These are phyloP conservation scores for Megacollybia marginata DNA, from an alignment of 768 basidiomycete genomes.

Conservation along the genomic window DNA sequence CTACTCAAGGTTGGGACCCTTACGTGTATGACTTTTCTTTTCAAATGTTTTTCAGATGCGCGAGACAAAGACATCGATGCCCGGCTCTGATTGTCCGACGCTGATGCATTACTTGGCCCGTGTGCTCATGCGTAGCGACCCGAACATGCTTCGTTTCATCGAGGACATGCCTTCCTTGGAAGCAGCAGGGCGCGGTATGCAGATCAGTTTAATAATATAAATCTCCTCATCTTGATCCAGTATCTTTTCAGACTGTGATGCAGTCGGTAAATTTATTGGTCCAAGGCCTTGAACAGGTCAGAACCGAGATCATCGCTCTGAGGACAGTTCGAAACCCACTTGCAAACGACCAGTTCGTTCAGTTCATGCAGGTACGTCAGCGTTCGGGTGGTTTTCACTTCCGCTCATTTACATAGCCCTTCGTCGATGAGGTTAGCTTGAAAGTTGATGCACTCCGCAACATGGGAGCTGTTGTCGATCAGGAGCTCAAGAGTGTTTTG, in stretches of 20 bases:
- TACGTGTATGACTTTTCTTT: conserved; percentile 2
- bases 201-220: background rate
- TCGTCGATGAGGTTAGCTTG: conserved; percentile 38
- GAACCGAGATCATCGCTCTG: conserved; percentile 44
- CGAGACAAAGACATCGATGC: conserved; percentile 73
- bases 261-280: conserved; percentile 54
- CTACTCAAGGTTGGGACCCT: conserved; percentile 58
- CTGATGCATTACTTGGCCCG: conserved; percentile 87
- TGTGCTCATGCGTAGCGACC: conserved; percentile 61
- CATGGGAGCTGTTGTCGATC: conserved; percentile 48
- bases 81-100: conserved; percentile 68
- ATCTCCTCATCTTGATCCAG: conserved; percentile 25
- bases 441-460: conserved; percentile 60
- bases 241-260: conserved; percentile 61
- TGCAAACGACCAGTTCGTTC: conserved; percentile 53
- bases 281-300: conserved; percentile 48
- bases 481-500: conserved; percentile 54
- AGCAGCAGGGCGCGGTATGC: conserved; percentile 71
- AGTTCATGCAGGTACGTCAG: conserved; percentile 58
- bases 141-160: conserved; percentile 59
- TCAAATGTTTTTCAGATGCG: conserved; percentile 45
- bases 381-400: background rate
- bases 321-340: conserved; percentile 22
- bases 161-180: conserved; percentile 79
- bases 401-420: conserved; percentile 29